Evolutionary conservation across 2,329 filamentous ascomycete genomes (phyloP).

Genomic region (Penicillium sp.): DNA sequence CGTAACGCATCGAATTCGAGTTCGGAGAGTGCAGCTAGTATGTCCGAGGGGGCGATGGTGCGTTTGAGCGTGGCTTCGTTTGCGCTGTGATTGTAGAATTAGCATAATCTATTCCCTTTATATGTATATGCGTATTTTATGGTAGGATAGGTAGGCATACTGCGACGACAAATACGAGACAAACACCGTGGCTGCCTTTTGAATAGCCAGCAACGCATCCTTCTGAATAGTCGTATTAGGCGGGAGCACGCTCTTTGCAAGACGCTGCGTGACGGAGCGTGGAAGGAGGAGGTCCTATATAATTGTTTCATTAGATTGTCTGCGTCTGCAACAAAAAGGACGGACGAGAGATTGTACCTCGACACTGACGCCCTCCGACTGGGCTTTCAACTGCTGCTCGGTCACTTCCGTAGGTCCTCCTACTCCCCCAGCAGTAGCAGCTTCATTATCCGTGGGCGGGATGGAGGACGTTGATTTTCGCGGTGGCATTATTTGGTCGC

Average conservation of each 20-base stretch:
- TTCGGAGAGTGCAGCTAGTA: slow-evolving; percentile 57
- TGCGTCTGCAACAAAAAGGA: not conserved
- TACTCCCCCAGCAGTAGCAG: slow-evolving; percentile 15
- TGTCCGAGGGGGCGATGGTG: slow-evolving; percentile 58
- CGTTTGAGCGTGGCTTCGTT: slow-evolving; percentile 61
- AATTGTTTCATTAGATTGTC: not conserved
- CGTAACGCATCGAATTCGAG: slow-evolving; percentile 60
- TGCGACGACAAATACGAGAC: slow-evolving; percentile 60
- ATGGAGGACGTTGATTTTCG: slow-evolving; percentile 35
- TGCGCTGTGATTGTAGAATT: slow-evolving; percentile 41
- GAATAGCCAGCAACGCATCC: slow-evolving; percentile 61
- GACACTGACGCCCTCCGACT: slow-evolving; percentile 37
- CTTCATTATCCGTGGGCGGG: slow-evolving; percentile 16
- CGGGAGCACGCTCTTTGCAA: slow-evolving; percentile 61
- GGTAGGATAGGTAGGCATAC: slow-evolving; percentile 37
- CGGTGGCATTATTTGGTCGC: slow-evolving; percentile 24
- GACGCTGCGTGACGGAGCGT: slow-evolving; percentile 57
- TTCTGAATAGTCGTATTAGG: slow-evolving; percentile 64
- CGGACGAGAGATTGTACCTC: slow-evolving; percentile 25
- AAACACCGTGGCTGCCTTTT: slow-evolving; percentile 64
- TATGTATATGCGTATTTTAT: not conserved
- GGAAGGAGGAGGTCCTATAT: slow-evolving; percentile 59
- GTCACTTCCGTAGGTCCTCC: slow-evolving; percentile 22
- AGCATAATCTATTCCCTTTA: not conserved
- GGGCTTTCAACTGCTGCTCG: slow-evolving; percentile 38